Evolutionary conservation across 441 rosid genomes (phyloP).

Genomic region (Dalechampia spathulata): DNA sequence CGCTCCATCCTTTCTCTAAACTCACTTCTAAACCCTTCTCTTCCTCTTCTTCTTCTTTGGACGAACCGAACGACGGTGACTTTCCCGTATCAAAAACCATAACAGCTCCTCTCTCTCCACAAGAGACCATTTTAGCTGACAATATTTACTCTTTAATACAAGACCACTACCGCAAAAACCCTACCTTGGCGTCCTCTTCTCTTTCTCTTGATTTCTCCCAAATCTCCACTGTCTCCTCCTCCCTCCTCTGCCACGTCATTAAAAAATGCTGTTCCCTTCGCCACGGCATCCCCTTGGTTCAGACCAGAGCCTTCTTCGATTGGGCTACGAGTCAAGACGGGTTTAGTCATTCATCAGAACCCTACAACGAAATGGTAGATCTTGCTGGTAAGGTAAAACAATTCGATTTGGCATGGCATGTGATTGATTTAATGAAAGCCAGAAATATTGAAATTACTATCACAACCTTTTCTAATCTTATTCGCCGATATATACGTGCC

Average conservation of each 20-base stretch:
- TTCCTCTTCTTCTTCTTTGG: conserved; percentile 15
- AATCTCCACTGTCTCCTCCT: conserved; percentile 37
- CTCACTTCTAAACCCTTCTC: conserved; percentile 21
- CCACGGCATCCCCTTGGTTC: conserved; percentile 66
- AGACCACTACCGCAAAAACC: conserved; percentile 69
- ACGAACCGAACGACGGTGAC: conserved; percentile 14
- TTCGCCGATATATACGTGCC: conserved; percentile 74
- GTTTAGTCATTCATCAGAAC: conserved; percentile 34
- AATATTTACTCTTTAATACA: conserved; percentile 51
- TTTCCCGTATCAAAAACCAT: neutral
- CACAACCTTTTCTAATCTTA: conserved; percentile 52
- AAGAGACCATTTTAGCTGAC: conserved; percentile 42
- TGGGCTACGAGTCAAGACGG: conserved; percentile 50
- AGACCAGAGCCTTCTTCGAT: conserved; percentile 61
- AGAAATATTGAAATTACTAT: conserved; percentile 37
- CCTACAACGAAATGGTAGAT: conserved; percentile 76
- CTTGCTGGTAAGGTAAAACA: conserved; percentile 71
- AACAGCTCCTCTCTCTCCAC: conserved; percentile 27
- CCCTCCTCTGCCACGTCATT: conserved; percentile 43
- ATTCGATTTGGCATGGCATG: conserved; percentile 74
- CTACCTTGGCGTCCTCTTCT: conserved; percentile 36
- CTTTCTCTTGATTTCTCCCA: conserved; percentile 60
- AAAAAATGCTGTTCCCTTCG: conserved; percentile 51
- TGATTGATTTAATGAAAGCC: conserved; percentile 58
- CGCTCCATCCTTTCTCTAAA: conserved; percentile 19